Percentiles rank a stretch among this genome's conserved stretches.
Evolutionary conservation across 768 basidiomycete species (phyloP).

Genomic region (Russula foetens): DNA sequence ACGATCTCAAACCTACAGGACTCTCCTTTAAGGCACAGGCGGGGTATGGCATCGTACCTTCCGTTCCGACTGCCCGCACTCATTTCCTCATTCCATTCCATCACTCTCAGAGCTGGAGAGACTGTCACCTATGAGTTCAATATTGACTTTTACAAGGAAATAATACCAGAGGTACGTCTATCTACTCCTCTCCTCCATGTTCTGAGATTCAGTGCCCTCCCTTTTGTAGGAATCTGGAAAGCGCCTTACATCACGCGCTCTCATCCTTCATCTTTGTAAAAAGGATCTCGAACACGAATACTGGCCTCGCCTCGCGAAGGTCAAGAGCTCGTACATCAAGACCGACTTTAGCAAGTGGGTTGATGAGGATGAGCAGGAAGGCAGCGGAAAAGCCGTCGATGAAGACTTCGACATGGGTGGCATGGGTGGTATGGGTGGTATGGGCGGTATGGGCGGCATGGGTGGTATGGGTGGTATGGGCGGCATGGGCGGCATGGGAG

Average conservation of each 20-base stretch:
- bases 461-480: slow-evolving; percentile 24
- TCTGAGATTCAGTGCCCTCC: not conserved
- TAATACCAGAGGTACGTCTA: slow-evolving; percentile 59
- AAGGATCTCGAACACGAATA: slow-evolving; percentile 67
- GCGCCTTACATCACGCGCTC: slow-evolving; percentile 55
- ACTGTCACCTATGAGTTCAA: slow-evolving; percentile 49
- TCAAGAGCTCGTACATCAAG: slow-evolving; percentile 76
- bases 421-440: slow-evolving; percentile 28
- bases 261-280: slow-evolving; percentile 70
- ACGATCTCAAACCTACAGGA: slow-evolving; percentile 45
- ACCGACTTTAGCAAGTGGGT: slow-evolving; percentile 95
- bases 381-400: slow-evolving; percentile 34
- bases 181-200: not conserved
- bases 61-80: not conserved
- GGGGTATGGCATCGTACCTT: slow-evolving; percentile 39
- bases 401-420: slow-evolving; percentile 37
- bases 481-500: not conserved
- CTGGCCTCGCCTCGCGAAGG: slow-evolving; percentile 89
- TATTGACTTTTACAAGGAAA: slow-evolving; percentile 66
- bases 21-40: slow-evolving; percentile 60
- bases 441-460: slow-evolving; percentile 47
- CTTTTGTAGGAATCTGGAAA: slow-evolving; percentile 45
- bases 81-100: not conserved
- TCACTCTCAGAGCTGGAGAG: not conserved
- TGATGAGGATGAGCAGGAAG: slow-evolving; percentile 95